Percentiles rank a stretch among this genome's conserved stretches.
Conservation (phyloP, 2,329 filamentous ascomycete species). For the Metarhizium robertsii region DNA sequence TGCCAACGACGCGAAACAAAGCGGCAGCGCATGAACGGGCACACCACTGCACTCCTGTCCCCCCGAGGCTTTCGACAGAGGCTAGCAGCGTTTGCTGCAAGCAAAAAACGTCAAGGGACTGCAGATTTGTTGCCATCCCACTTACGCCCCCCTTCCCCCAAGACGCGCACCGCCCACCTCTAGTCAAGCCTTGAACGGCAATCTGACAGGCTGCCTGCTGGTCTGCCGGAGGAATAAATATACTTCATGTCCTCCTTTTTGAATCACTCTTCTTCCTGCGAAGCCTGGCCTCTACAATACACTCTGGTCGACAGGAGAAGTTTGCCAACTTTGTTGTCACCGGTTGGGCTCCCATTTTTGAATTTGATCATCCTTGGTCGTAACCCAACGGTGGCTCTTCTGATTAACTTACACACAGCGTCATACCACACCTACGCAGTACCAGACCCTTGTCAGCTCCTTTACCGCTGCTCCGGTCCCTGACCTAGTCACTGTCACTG, state of each 20-base stretch:
- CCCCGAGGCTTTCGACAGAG: too few species aligned
- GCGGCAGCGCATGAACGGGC: neutral
- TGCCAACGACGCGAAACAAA: neutral
- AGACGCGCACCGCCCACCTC: slow-evolving; percentile 1
- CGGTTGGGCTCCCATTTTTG: neutral
- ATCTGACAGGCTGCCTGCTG: slow-evolving; percentile 2
- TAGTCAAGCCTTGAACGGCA: neutral
- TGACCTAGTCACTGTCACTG: neutral
- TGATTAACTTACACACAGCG: neutral
- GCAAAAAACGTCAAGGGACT: neutral
- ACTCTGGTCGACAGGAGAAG: neutral
- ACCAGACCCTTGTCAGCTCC: neutral
- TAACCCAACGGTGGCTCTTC: neutral
- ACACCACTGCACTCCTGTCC: neutral
- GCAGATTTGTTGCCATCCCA: neutral
- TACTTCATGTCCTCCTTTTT: neutral
- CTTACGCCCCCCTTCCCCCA: neutral
- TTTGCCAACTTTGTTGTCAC: neutral
- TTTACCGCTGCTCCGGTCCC: neutral
- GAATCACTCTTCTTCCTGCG: neutral
- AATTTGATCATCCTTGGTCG: neutral
- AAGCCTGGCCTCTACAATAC: neutral
- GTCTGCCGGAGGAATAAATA: neutral
- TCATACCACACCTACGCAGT: neutral
- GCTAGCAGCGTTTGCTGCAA: neutral